Base-by-base conservation (phyloP, 345 rosid species). In the Citrus medica region DNA sequence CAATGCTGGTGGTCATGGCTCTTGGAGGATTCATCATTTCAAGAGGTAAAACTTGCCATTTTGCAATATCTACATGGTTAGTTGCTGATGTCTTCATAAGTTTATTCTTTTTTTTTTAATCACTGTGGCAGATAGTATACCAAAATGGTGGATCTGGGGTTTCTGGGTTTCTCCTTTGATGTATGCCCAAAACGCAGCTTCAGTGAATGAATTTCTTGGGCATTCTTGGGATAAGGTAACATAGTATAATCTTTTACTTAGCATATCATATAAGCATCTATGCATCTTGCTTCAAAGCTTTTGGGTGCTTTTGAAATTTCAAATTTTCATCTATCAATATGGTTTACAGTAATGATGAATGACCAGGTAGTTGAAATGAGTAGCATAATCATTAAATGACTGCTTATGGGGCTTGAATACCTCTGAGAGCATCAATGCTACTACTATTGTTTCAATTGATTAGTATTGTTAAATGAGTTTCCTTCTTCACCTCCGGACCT, bases 101-200 rank as follows among this genome's bases (percentile, higher is more conserved):
- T 32, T 79, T 70, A 77, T 77, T 78, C 37, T 71, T 17, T 73
- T 74, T 56, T 56, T 77, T 80, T n/a, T 35, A 38, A 76, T 80
- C 64, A 13, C 58, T 78, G 62, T 87, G 78, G 78, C 92, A 96
- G 99, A 96, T 82, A 80, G 83, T 75, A 91, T 96, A 73, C 99
- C 99, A 17, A 82, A 80, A 38, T 94, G 99, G 99, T 96, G 99
- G 99, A 87, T 92, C 73, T 96, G 99, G 99, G 99, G 98, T 80
- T 96, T 82, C 87, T 96, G 99, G 99, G 67, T 94, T 66, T 96
- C 99, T 81, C 98, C 99, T 67, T 81, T 96, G 90, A 90, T 89
- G 91, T 96, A 94, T 80, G 94, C 94, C 83, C 99, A 96, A 88
- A 93, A 92, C 84, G 99, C 99, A 42, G 97, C 94, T 82, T 89